Evolutionary conservation across 441 rosid genomes (phyloP), one percentile per base, ranked within the genome.

Genomic region (Mallotus japonicus): DNA sequence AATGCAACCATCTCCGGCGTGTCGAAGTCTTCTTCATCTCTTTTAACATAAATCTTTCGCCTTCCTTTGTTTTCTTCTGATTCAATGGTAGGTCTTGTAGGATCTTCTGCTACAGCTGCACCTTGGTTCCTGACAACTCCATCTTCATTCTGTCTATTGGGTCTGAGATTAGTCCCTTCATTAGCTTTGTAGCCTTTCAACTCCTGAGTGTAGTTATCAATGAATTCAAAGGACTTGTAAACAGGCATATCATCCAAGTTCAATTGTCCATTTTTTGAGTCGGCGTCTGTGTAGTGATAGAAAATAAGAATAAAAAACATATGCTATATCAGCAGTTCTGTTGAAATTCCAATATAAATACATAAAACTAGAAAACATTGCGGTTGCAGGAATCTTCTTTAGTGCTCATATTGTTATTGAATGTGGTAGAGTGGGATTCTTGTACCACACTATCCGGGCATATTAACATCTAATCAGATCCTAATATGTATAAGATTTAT

Each of bases 1-100:
- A 80, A 82, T 3, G 76, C 51, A 51, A 78, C 83, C 76, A 80
- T 61, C 65, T 85, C 84, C 8, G 85, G 84, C 34, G 9, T 69
- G 42, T 61, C 59, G 1, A 58, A 34, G 8, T 79, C 72, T 37
- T 51, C 14, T 6, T 51, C n/a, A 47, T 47, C 62, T 22, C 60
- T 57, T 61, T 59, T 70, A 53, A 54, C 14, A 56, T 63, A 60
- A n/a, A 57, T n/a, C 56, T 63, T 47, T 59, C 46, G 61, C 44
- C 67, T 68, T 63, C 72, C 77, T 24, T 57, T 20, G 60, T 44
- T 20, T 69, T 56, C 57, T 74, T 58, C 77, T 37, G 51, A 53
- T 72, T 72, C 74, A 49, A 51, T 55, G 2, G 8, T 24, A 51
- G 42, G 58, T 49, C n/a, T 19, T 0, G 15, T 57, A 44, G 37